These are phyloP conservation scores for Ophiostoma quercus DNA, from an alignment of 2,329 filamentous ascomycete genomes.

Conservation along the genomic window DNA sequence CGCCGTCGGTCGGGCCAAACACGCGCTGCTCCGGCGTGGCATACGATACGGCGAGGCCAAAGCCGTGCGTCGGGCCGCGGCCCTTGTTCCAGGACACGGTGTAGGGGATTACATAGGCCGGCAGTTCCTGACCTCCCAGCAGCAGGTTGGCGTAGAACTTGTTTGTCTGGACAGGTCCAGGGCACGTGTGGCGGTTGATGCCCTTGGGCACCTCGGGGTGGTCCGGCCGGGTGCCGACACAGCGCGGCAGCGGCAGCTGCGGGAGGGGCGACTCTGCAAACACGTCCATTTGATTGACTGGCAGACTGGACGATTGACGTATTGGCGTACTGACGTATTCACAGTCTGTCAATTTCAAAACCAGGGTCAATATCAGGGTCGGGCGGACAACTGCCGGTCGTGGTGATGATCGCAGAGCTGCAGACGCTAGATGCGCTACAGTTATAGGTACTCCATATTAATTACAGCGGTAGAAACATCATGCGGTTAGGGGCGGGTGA, in stretches of 20 bases:
- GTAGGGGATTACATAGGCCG: slow-evolving; percentile 73
- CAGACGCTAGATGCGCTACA: not conserved
- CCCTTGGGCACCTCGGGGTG: slow-evolving; percentile 48
- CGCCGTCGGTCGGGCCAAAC: slow-evolving; percentile 53
- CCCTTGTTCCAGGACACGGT: slow-evolving; percentile 63
- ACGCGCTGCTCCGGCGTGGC: slow-evolving; percentile 62
- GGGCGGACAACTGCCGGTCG: slow-evolving; percentile 3
- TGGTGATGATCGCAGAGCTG: not conserved
- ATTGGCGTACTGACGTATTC: not conserved
- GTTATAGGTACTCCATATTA: not conserved
- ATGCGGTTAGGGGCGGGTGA: not conserved
- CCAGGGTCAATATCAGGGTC: not conserved
- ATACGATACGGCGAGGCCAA: slow-evolving; percentile 73
- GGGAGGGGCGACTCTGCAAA: slow-evolving; percentile 11
- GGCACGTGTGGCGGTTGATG: slow-evolving; percentile 27
- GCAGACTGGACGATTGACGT: not conserved
- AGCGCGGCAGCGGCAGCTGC: slow-evolving; percentile 8
- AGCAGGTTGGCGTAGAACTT: slow-evolving; percentile 81
- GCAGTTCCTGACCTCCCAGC: slow-evolving; percentile 62
- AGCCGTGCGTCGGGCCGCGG: slow-evolving; percentile 57
- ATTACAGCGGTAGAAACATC: not conserved
- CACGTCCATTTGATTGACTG: not conserved
- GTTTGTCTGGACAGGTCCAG: slow-evolving; percentile 61
- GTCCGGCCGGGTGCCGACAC: slow-evolving; percentile 38
- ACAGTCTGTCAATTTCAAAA: not conserved